Evolutionary conservation across 1,284 basidiomycete species (phyloP), one percentile per base, ranked within the genome.

Genomic region (Leccinum griseonigrum): DNA sequence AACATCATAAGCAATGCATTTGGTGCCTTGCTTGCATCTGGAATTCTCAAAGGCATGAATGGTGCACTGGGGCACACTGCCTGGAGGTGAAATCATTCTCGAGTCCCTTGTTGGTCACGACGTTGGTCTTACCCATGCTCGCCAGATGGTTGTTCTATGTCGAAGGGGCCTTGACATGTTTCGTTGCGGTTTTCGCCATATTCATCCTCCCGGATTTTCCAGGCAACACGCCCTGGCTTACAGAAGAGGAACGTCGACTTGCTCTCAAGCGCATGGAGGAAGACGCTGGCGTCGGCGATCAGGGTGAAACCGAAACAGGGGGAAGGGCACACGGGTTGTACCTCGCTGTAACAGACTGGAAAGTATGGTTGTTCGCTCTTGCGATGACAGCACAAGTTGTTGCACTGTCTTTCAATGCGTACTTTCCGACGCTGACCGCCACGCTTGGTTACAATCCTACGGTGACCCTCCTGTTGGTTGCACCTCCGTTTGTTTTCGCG

Each of bases 171-270:
- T 69, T 90, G n/a, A 91, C 88, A 1, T 82, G 90, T 68, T 77
- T 83, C 56, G 78, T 90, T 40, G 91, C 88, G 6, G 68, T 85
- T 60, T 60, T 78, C 51, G 82, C 87, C 14, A 80, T 87, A 31
- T 87, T 89, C 72, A 78, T 93, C 62, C 82, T 94, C 3, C 92
- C 92, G 7, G 92, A 94, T 74, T 91, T 94, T 71, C 89, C 89
- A 3, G 72, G 77, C 5, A 88, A 79, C 0, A 82, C 85, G n/a
- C 75, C 68, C 56, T 90, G 85, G 84, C 79, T 91, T 7, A 79
- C 81, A 3, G 81, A 81, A 10, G 72, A 82, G 43, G 92, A 95
- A 74, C 79, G 82, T 28, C 79, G 81, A 22, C 81, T 95, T 22
- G 90, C 92, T 2, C 77, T 88, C 64, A 80, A 80, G 29, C 85